phyloP scores from a whole-genome alignment of 768 basidiomycete genomes.

The Lactifluus subvellereus region DNA sequence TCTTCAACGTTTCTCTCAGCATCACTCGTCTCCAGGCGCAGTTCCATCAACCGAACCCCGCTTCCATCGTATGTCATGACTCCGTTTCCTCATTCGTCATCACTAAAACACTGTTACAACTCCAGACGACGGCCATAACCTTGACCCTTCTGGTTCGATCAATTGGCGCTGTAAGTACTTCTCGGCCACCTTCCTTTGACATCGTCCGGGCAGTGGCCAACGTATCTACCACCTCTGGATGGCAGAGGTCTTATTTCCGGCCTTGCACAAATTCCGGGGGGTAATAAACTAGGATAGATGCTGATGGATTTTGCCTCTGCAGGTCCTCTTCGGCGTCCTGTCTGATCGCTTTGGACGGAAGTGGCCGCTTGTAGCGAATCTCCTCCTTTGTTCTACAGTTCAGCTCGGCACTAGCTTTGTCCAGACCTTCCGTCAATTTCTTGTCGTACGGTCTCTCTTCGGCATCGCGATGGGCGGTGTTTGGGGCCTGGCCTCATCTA shows the following conservation, averaged over 20 bases:
- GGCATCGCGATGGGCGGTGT: constrained; percentile 87
- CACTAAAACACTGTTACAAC: not conserved
- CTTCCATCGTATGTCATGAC: constrained; percentile 38
- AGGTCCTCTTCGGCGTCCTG: constrained; percentile 72
- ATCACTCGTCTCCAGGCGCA: constrained; percentile 42
- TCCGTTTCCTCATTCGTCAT: not conserved
- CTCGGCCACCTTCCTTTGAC: not conserved
- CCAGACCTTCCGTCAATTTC: constrained; percentile 69
- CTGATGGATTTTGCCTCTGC: not conserved
- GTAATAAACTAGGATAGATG: not conserved
- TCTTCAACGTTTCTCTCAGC: constrained; percentile 69
- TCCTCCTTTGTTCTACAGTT: constrained; percentile 62
- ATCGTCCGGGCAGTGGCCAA: not conserved
- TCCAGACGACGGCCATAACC: constrained; percentile 74
- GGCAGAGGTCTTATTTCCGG: not conserved
- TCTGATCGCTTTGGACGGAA: constrained; percentile 90
- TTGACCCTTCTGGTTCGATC: constrained; percentile 90
- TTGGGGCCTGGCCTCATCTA: constrained; percentile 80
- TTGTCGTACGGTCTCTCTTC: constrained; percentile 77
- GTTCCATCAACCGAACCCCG: constrained; percentile 38
- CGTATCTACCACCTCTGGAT: not conserved
- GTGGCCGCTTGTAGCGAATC: constrained; percentile 82
- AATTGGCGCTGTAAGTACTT: constrained; percentile 51
- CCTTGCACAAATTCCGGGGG: not conserved
- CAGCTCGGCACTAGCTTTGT: constrained; percentile 81